Base-by-base conservation (phyloP, 805 yeast genomes). In the Ogataea ramenticola region DNA sequence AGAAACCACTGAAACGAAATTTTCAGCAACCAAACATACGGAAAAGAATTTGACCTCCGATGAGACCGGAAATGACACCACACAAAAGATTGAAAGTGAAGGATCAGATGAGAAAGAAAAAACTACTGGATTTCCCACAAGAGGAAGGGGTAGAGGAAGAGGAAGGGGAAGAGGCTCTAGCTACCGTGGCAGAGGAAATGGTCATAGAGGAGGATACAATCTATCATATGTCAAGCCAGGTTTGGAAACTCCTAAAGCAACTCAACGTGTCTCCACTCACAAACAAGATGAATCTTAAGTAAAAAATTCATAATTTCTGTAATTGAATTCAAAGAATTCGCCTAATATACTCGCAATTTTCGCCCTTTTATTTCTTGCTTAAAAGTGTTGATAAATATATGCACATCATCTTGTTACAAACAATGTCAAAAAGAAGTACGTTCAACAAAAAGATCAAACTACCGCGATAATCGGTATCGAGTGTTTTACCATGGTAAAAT, bases 381-480 rank as follows among this genome's bases (percentile, higher is more conserved):
- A 10, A 24, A 6, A n/a, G n/a, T n/a, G n/a, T n/a, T n/a, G n/a
- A n/a, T n/a, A n/a, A n/a, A n/a, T n/a, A n/a, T n/a, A n/a, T n/a
- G n/a, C n/a, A n/a, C n/a, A n/a, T n/a, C n/a, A n/a, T n/a, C n/a
- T n/a, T n/a, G n/a, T n/a, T n/a, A n/a, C 10, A 26, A 26, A 8
- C 10, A 26, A 17, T 9, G 7, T 8, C 4, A 35, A 20, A 20
- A 15, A 19, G 21, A 15, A 35, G 35, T 17, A 39, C 26, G 37
- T n/a, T n/a, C n/a, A 39, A 29, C 19, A 43, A 39, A 40, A 42
- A 43, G 30, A 44, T 50, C 55, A 46, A 56, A 55, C 53, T 45
- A 49, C 49, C 43, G 43, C 57, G 53, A 57, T 64, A 66, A 64
- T 64, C 68, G 68, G 68, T 64, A 64, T 64, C 67, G 68, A 57